Evolutionary conservation across 2,329 filamentous ascomycete genomes (phyloP).

Genomic region (Camptophora hylomeconis): DNA sequence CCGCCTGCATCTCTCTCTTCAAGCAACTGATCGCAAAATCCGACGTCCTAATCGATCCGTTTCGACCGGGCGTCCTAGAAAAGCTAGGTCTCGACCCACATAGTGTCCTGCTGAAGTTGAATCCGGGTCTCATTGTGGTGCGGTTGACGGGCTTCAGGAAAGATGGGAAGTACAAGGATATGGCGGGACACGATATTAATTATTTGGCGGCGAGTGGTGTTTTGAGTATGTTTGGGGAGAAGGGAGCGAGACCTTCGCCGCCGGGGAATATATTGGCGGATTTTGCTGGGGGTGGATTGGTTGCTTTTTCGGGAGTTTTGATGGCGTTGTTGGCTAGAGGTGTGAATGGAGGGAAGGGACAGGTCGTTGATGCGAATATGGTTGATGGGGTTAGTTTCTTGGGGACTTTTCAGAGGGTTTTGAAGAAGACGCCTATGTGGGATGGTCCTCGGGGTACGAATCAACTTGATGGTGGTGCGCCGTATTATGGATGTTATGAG

Average conservation of each 20-base stretch:
- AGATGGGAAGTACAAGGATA: slow-evolving; percentile 69
- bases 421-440: slow-evolving; percentile 51
- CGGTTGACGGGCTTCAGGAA: slow-evolving; percentile 84
- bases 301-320: slow-evolving; percentile 69
- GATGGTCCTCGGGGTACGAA: slow-evolving; percentile 56
- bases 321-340: slow-evolving; percentile 51
- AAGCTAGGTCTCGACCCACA: slow-evolving; percentile 63
- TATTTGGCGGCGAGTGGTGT: slow-evolving; percentile 83
- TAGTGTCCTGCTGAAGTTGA: slow-evolving; percentile 46
- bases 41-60: slow-evolving; percentile 86
- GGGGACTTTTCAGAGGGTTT: slow-evolving; percentile 61
- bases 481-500: slow-evolving; percentile 82
- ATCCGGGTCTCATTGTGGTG: slow-evolving; percentile 66
- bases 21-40: slow-evolving; percentile 47
- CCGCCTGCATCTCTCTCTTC: slow-evolving; percentile 51
- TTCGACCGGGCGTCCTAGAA: slow-evolving; percentile 81
- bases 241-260: slow-evolving; percentile 55
- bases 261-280: slow-evolving; percentile 79
- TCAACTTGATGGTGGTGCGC: slow-evolving; percentile 68
- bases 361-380: slow-evolving; percentile 94
- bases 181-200: slow-evolving; percentile 95
- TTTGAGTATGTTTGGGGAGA: slow-evolving; percentile 57
- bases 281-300: slow-evolving; percentile 79
- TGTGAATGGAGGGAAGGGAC: slow-evolving; percentile 53
- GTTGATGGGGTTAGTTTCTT: slow-evolving; percentile 78